These are phyloP conservation scores for Agaricus bisporus DNA, from an alignment of 768 basidiomycete species.

Conservation along the genomic window DNA sequence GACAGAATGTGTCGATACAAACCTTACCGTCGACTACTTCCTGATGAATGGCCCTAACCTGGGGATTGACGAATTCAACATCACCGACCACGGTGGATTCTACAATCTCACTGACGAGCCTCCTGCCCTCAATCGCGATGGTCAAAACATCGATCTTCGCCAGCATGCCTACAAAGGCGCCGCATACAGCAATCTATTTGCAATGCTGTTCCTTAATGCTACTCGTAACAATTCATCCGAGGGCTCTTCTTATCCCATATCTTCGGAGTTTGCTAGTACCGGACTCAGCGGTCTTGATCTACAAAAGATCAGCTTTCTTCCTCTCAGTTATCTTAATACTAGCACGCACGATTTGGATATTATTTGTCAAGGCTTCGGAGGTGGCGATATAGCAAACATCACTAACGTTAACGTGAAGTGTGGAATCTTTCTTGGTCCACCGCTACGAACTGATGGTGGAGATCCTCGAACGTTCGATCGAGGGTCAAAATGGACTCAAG, in stretches of 20 bases:
- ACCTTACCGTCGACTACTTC: constrained; percentile 17
- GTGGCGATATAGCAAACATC: constrained; percentile 15
- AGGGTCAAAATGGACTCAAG: constrained; percentile 19
- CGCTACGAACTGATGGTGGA: constrained; percentile 16
- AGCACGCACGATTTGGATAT: neutral
- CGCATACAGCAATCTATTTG: constrained; percentile 14
- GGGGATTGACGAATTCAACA: constrained; percentile 5
- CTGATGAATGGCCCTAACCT: neutral
- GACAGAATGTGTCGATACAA: constrained; percentile 18
- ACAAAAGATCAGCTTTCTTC: neutral
- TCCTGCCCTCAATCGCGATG: constrained; percentile 13
- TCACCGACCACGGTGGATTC: constrained; percentile 17
- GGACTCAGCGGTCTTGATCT: neutral
- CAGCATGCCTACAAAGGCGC: constrained; percentile 20
- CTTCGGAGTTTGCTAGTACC: neutral
- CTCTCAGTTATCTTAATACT: constrained; percentile 2
- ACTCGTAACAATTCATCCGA: constrained; percentile 12
- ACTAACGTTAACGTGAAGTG: constrained; percentile 18
- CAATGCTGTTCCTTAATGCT: constrained; percentile 12
- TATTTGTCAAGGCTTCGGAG: constrained; percentile 15
- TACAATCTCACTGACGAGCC: constrained; percentile 11
- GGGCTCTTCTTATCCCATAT: constrained; percentile 10
- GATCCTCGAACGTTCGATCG: constrained; percentile 9
- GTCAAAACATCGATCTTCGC: constrained; percentile 16
- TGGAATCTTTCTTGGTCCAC: constrained; percentile 14